Conservation (phyloP, 345 rosid species). For the Toxicodendron radicans region DNA sequence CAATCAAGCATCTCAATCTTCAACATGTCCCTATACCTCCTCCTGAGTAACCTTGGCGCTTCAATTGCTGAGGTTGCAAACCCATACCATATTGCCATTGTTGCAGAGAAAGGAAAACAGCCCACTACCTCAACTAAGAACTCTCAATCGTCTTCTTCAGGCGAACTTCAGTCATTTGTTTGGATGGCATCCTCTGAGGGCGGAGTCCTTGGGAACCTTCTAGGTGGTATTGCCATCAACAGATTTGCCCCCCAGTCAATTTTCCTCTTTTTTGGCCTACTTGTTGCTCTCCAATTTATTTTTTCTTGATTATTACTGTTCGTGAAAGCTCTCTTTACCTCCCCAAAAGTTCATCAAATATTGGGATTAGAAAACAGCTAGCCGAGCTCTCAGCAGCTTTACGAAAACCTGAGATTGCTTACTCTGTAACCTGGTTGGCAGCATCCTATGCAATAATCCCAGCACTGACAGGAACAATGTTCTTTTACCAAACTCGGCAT, state of each 20-base stretch:
- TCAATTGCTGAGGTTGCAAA: constrained; percentile 90
- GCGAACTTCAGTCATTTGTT: constrained; percentile 80
- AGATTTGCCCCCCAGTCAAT: constrained; percentile 47
- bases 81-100: constrained; percentile 93
- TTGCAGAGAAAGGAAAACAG: constrained; percentile 70
- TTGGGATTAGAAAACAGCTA: constrained; percentile 62
- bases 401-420: constrained; percentile 60
- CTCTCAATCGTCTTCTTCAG: constrained; percentile 42
- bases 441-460: constrained; percentile 76
- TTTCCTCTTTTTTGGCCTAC: constrained; percentile 56
- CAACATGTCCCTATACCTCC: constrained; percentile 53
- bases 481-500: constrained; percentile 81
- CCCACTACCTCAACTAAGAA: constrained; percentile 27
- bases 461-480: constrained; percentile 84
- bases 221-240: constrained; percentile 67
- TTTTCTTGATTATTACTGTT: constrained; percentile 52
- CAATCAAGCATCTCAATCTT: constrained; percentile 56
- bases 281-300: constrained; percentile 56
- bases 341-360: constrained; percentile 44
- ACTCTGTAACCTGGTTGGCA: constrained; percentile 72
- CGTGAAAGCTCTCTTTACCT: constrained; percentile 66
- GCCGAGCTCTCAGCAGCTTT: constrained; percentile 56
- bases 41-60: constrained; percentile 86
- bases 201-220: constrained; percentile 83
- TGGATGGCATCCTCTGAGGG: constrained; percentile 81